Evolutionary conservation across 768 basidiomycete species (phyloP).

Genomic region (Amanita brunnescens): DNA sequence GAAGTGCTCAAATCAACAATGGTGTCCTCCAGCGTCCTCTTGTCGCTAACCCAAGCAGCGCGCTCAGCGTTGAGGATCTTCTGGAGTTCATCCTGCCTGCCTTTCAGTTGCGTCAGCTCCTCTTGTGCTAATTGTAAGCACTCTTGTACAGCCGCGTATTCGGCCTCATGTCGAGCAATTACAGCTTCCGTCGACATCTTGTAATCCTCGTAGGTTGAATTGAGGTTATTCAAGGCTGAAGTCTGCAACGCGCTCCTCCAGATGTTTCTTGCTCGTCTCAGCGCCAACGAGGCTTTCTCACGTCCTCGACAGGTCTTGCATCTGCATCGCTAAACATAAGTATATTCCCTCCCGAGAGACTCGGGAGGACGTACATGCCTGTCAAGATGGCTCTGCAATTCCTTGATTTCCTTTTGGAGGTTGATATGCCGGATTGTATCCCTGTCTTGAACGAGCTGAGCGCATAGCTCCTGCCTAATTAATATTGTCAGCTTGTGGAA

Average conservation of each 20-base stretch:
- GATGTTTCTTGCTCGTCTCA: slow-evolving; percentile 70
- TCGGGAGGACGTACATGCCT: slow-evolving; percentile 42
- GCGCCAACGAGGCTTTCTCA: slow-evolving; percentile 65
- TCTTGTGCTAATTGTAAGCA: slow-evolving; percentile 44
- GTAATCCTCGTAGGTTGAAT: slow-evolving; percentile 72
- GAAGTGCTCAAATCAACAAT: slow-evolving; percentile 75
- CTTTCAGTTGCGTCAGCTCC: slow-evolving; percentile 41
- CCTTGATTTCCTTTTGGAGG: slow-evolving; percentile 75
- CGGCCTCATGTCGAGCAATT: slow-evolving; percentile 59
- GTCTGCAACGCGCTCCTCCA: slow-evolving; percentile 63
- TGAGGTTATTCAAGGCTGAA: slow-evolving; percentile 58
- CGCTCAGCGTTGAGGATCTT: slow-evolving; percentile 63
- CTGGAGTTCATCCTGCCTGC: slow-evolving; percentile 50
- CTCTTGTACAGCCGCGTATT: slow-evolving; percentile 54
- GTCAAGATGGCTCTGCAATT: slow-evolving; percentile 64
- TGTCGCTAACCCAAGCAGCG: slow-evolving; percentile 64
- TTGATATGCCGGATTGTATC: slow-evolving; percentile 61
- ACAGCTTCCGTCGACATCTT: slow-evolving; percentile 64
- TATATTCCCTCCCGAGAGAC: background rate
- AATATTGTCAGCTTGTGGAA: background rate
- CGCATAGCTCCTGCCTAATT: slow-evolving; percentile 62
- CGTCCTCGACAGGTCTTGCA: slow-evolving; percentile 53
- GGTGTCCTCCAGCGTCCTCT: slow-evolving; percentile 73
- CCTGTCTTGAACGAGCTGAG: slow-evolving; percentile 64
- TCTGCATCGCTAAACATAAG: slow-evolving; percentile 29